Conservation (phyloP, 1,139 yeast species). For the Trichomonascaceae sp. region DNA sequence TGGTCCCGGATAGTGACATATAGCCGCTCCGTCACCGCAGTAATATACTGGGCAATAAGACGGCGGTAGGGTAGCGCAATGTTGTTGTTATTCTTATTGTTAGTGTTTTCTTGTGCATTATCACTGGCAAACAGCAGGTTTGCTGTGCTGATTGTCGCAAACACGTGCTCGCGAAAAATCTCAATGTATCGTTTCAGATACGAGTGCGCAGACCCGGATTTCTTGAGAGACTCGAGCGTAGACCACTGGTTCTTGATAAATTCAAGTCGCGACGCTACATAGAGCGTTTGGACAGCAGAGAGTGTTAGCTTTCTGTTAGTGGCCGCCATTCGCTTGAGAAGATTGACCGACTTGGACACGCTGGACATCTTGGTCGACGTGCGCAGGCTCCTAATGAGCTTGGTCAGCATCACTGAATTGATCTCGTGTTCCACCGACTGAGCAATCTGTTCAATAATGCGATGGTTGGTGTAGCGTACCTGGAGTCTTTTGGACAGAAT, state of each 20-base stretch:
- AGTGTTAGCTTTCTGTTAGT: slow-evolving; percentile 11
- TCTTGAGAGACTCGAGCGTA: slow-evolving; percentile 41
- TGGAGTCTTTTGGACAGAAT: slow-evolving; percentile 54
- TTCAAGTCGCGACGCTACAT: slow-evolving; percentile 23
- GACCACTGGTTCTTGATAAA: slow-evolving; percentile 33
- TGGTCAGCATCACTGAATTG: slow-evolving; percentile 36
- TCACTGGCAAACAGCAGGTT: slow-evolving; percentile 42
- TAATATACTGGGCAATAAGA: slow-evolving; percentile 32
- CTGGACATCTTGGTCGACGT: slow-evolving; percentile 71
- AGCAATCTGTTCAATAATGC: slow-evolving; percentile 39
- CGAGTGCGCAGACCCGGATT: slow-evolving; percentile 37
- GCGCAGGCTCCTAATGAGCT: slow-evolving; percentile 48
- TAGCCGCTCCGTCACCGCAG: slow-evolving; percentile 26
- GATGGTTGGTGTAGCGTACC: slow-evolving; percentile 53
- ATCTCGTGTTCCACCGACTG: slow-evolving; percentile 21
- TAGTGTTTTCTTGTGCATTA: slow-evolving; percentile 4
- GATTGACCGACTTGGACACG: slow-evolving; percentile 64
- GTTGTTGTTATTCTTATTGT: neutral
- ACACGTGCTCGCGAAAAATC: slow-evolving; percentile 68
- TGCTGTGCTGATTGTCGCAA: slow-evolving; percentile 56
- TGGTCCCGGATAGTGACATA: slow-evolving; percentile 25
- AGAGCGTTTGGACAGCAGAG: slow-evolving; percentile 25
- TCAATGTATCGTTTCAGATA: slow-evolving; percentile 72
- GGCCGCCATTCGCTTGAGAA: slow-evolving; percentile 38
- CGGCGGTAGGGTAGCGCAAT: neutral